Evolutionary conservation across 176 grass and related monocot genomes (phyloP).

Genomic region (Themeda triandra): DNA sequence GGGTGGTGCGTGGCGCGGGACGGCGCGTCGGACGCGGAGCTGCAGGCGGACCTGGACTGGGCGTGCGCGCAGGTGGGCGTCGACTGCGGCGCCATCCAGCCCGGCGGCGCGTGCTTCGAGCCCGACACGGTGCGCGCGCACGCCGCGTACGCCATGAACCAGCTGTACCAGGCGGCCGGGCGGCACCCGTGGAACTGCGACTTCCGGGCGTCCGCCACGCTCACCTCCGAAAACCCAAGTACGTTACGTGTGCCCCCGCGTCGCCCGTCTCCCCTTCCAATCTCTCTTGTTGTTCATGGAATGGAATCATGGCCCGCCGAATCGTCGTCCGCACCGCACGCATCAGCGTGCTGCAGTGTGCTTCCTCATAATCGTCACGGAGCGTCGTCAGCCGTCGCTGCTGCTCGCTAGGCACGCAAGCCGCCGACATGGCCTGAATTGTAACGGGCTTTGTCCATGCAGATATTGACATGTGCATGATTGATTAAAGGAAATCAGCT

Average conservation of each 20-base stretch:
- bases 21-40: constrained; percentile 52
- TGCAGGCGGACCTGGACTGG: constrained; percentile 85
- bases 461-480: constrained; percentile 19
- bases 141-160: constrained; percentile 97
- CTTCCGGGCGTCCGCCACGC: constrained; percentile 66
- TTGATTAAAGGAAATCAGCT: background rate
- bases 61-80: constrained; percentile 68
- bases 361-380: background rate
- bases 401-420: background rate
- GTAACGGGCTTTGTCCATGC: background rate
- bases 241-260: background rate
- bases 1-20: constrained; percentile 88
- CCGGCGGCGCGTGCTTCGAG: constrained; percentile 71
- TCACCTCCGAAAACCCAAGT: constrained; percentile 82
- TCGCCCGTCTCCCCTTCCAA: background rate
- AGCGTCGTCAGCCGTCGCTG: background rate
- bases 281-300: background rate
- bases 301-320: background rate
- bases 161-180: constrained; percentile 73
- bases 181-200: constrained; percentile 74
- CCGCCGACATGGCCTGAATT: background rate
- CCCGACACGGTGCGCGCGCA: constrained; percentile 87
- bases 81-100: constrained; percentile 83
- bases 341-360: background rate
- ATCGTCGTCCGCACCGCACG: too few species aligned